Evolutionary conservation across 345 rosid species (phyloP).

Genomic region (Gossypium stocksii): DNA sequence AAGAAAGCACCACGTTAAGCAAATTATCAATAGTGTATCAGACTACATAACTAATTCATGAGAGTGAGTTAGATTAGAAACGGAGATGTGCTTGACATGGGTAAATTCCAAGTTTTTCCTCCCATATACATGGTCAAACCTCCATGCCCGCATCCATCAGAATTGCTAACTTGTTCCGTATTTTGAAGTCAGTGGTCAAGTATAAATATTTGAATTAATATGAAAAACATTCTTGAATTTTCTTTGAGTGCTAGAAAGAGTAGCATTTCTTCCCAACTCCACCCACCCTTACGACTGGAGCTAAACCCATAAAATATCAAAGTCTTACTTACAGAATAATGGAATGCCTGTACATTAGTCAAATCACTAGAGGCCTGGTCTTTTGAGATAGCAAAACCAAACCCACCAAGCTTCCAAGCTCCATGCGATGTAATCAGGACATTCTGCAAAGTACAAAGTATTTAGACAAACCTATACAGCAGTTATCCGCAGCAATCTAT

Average conservation of each 20-base stretch:
- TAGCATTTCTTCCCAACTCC: not conserved
- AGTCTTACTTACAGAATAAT: constrained; percentile 67
- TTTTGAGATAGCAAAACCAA: constrained; percentile 76
- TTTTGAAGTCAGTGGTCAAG: not conserved
- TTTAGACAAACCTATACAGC: not conserved
- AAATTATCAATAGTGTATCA: not conserved
- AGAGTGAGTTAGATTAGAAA: not conserved
- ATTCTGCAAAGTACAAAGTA: constrained; percentile 47
- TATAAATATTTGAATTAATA: not conserved
- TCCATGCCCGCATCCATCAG: not conserved
- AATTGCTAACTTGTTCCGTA: not conserved
- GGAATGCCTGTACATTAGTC: constrained; percentile 60
- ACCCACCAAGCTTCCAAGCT: constrained; percentile 99
- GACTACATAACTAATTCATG: not conserved
- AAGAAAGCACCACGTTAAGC: not conserved
- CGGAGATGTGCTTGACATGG: not conserved
- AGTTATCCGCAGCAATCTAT: not conserved
- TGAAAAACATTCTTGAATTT: not conserved
- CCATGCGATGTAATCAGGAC: constrained; percentile 81
- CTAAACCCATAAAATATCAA: constrained; percentile 10
- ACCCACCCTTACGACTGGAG: not conserved
- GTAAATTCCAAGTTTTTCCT: not conserved
- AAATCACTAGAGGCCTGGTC: constrained; percentile 59
- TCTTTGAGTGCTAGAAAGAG: not conserved
- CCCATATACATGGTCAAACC: not conserved